These are phyloP conservation scores for Pichia sp. DNA, from an alignment of 1,139 yeast genomes.

Conservation along the genomic window DNA sequence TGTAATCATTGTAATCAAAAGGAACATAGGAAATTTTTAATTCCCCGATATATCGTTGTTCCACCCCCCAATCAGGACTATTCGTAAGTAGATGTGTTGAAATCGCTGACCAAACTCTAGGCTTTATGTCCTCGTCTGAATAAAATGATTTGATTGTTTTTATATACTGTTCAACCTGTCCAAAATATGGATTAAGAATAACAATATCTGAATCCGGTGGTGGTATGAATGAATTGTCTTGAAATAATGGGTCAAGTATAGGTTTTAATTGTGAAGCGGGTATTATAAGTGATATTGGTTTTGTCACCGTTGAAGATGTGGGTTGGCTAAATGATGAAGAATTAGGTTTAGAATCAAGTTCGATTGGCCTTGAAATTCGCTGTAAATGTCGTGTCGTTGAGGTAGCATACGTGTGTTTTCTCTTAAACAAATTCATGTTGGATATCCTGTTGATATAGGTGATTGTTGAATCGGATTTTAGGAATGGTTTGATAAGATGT, in stretches of 20 bases:
- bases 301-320: too few species aligned
- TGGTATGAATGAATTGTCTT: constrained; percentile 1
- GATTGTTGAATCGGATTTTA: constrained; percentile 20
- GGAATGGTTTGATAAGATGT: constrained; percentile 17
- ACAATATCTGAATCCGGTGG: constrained; percentile 36
- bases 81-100: constrained; percentile 42
- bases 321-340: too few species aligned
- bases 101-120: constrained; percentile 41
- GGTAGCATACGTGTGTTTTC: constrained; percentile 3
- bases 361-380: background rate
- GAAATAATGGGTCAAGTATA: constrained; percentile 2
- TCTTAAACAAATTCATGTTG: constrained; percentile 19
- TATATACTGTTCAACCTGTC: constrained; percentile 33
- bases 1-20: constrained; percentile 4
- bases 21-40: constrained; percentile 17
- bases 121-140: constrained; percentile 30
- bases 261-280: constrained; percentile 12
- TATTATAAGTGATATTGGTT: constrained; percentile 5
- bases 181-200: constrained; percentile 48
- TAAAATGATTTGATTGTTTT: background rate
- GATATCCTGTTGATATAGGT: constrained; percentile 23
- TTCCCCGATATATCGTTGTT: constrained; percentile 41
- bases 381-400: constrained; percentile 6
- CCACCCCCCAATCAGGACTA: constrained; percentile 34
- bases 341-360: background rate